phyloP scores from a whole-genome alignment of 2,329 filamentous ascomycete species.

The Pyrenophora tritici-repentis region DNA sequence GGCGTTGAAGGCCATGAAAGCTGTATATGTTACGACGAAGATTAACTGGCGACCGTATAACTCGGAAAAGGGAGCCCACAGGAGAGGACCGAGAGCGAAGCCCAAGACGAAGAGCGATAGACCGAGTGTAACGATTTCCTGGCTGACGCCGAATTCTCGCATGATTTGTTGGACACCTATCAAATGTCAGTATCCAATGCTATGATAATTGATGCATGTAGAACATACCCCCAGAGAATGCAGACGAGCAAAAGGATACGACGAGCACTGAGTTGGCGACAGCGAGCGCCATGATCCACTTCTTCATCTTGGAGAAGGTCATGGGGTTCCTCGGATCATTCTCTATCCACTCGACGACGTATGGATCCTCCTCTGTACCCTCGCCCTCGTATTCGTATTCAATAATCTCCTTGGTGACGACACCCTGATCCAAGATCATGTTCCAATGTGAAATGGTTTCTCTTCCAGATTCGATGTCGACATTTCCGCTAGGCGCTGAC shows the following conservation, averaged over 20 bases:
- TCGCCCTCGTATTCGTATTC: constrained; percentile 50
- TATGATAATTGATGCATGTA: background rate
- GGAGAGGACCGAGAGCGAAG: constrained; percentile 49
- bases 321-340: constrained; percentile 55
- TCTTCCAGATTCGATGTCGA: constrained; percentile 42
- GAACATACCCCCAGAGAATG: constrained; percentile 46
- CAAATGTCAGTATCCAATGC: background rate
- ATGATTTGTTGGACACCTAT: constrained; percentile 47
- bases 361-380: constrained; percentile 53
- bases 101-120: constrained; percentile 52
- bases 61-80: constrained; percentile 64
- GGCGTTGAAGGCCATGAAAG: constrained; percentile 66
- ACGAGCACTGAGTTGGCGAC: constrained; percentile 52
- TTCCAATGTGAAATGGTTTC: constrained; percentile 44
- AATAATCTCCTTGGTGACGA: constrained; percentile 44
- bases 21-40: constrained; percentile 63
- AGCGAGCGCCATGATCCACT: constrained; percentile 49
- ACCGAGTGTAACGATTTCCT: constrained; percentile 50
- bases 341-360: constrained; percentile 54
- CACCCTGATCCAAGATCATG: constrained; percentile 45
- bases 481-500: constrained; percentile 12
- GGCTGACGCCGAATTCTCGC: constrained; percentile 45
- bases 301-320: constrained; percentile 46
- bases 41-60: constrained; percentile 56
- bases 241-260: constrained; percentile 52